Percentiles rank a stretch among this genome's conserved stretches.
Evolutionary conservation across 2,329 filamentous ascomycete genomes (phyloP).

Genomic region (Cordyceps militaris): DNA sequence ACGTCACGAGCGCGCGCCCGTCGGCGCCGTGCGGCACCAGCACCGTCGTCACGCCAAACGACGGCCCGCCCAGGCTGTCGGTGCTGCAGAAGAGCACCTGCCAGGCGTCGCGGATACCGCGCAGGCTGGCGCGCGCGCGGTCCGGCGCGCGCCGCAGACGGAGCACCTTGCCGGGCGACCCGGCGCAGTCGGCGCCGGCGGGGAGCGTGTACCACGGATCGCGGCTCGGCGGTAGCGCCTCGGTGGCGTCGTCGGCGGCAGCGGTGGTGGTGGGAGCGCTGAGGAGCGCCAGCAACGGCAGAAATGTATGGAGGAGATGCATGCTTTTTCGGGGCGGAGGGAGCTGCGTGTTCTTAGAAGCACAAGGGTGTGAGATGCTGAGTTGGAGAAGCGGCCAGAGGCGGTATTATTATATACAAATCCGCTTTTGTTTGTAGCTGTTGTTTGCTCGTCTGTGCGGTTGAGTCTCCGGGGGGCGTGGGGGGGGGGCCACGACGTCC

Average conservation of each 20-base stretch:
- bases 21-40: conserved; percentile 19
- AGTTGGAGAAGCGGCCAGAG: too few relatives aligned
- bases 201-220: conserved; percentile 31
- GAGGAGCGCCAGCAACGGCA: neutral
- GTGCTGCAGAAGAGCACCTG: conserved; percentile 32
- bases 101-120: conserved; percentile 19
- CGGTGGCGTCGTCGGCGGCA: neutral
- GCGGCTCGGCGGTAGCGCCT: conserved; percentile 24
- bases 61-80: conserved; percentile 25
- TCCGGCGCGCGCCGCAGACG: conserved; percentile 9
- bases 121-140: conserved; percentile 15
- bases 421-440: too few relatives aligned
- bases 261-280: neutral
- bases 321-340: too few relatives aligned
- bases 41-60: conserved; percentile 32
- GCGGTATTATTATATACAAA: too few relatives aligned
- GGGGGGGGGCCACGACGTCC: too few relatives aligned
- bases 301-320: neutral
- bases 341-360: too few relatives aligned
- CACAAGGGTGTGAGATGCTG: too few relatives aligned
- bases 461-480: too few relatives aligned
- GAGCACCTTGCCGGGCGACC: conserved; percentile 13
- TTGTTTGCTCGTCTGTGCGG: too few relatives aligned
- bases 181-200: conserved; percentile 17
- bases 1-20: conserved; percentile 25